Evolutionary conservation across 805 yeast species (phyloP), one percentile per base, ranked within the genome.

Genomic region (Myxozyma mucilagina): DNA sequence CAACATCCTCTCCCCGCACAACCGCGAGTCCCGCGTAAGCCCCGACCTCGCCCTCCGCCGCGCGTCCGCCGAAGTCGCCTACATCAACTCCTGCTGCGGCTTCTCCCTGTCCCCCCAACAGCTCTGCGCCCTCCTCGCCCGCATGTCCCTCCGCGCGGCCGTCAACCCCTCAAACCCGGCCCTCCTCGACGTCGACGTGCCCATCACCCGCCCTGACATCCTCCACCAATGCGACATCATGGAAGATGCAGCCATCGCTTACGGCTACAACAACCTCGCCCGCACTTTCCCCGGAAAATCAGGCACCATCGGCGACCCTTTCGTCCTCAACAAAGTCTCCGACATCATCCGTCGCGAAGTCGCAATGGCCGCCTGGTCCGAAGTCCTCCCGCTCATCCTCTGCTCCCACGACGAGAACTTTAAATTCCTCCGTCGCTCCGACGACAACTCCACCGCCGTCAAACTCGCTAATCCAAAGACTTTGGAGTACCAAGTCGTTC

Each of bases 331-430:
- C 79, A 90, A 89, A 75, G 82, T 94, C 49, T 82, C 92, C 55
- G 99, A 94, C 75, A 93, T 94, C 62, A 80, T 92, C 70, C 87
- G 99, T 79, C 74, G 81, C 53, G 97, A 97, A 48, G 85, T 96
- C 38, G 88, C 98, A 34, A 96, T 90, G 79, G 86, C 97, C 16
- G 96, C 97, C 44, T 94, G 97, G 94, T 78, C 86, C 61, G 99
- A 94, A 78, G 97, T 91, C 53, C 79, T 94, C 85, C 97, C 99
- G 44, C 82, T 94, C 74, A 94, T 97, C 31, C 80, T 94, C 72
- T 89, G 97, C 74, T 92, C 98, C 36, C 97, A 92, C 68, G 97
- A 92, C 73, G 99, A 94, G 80, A 94, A 94, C 79, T 94, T 91
- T 82, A 87, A 84, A 74, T 92, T 84, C 79, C 81, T 94, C 73